Conservation (phyloP, 164 flowering plant species). For the Magnolia kwangsiensis region DNA sequence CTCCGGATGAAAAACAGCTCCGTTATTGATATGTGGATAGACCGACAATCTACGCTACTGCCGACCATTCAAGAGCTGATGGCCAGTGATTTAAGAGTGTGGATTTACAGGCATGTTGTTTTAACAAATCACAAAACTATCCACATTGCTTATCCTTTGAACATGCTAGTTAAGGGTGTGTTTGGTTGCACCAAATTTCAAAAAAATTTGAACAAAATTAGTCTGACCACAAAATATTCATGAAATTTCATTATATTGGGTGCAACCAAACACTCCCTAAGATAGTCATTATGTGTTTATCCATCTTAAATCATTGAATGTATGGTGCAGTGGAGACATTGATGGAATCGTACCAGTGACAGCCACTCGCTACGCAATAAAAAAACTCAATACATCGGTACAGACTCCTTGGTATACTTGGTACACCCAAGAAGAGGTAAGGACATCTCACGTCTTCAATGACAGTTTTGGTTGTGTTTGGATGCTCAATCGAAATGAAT, state of each 20-base stretch:
- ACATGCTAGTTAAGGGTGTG: too few species aligned
- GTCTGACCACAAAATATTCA: too few species aligned
- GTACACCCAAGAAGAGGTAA: slow-evolving; percentile 34
- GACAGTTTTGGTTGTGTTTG: too few species aligned
- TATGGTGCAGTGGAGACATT: not conserved
- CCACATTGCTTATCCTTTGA: too few species aligned
- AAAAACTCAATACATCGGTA: slow-evolving; percentile 20
- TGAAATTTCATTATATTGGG: too few species aligned
- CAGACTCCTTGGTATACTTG: slow-evolving; percentile 38
- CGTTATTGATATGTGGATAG: slow-evolving; percentile 21
- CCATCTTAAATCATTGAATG: not conserved
- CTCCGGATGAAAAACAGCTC: not conserved
- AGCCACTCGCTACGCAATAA: slow-evolving; percentile 29
- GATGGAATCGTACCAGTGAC: slow-evolving; percentile 19
- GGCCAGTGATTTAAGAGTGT: slow-evolving; percentile 26
- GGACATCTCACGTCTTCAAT: too few species aligned
- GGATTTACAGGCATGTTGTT: slow-evolving; percentile 38
- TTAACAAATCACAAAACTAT: too few species aligned
- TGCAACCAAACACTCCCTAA: too few species aligned
- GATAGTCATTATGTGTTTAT: not conserved
- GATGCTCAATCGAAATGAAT: too few species aligned
- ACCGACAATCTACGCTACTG: slow-evolving; percentile 23
- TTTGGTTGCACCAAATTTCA: too few species aligned
- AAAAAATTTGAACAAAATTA: too few species aligned
- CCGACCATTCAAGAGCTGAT: slow-evolving; percentile 31